Evolutionary conservation across 1,284 basidiomycete genomes (phyloP), one percentile per base, ranked within the genome.

Genomic region (Trichosporon coremiiforme): DNA sequence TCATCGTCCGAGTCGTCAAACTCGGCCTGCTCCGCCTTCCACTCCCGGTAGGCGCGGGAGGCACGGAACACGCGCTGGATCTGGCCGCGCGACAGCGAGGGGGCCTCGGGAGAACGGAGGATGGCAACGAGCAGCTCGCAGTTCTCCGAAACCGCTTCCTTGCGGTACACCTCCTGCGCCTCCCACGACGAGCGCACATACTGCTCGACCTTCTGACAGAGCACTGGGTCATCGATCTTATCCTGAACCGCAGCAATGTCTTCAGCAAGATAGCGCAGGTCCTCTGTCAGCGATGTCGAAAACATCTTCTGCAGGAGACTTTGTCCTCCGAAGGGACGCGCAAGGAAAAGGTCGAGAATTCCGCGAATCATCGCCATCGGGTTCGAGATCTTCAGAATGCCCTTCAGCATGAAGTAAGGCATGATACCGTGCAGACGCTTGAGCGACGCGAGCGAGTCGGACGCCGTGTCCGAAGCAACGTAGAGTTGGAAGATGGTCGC

Each of bases 391-490:
- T 89, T 91, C 72, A 99, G 85, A 20, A 95, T 91, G 6, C 93
- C 88, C 81, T 95, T 96, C 71, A 99, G 88, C 85, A 98, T 90
- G 79, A 98, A 94, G 84, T 99, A 99, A 2, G 96, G 96, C 94
- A 99, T 98, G 70, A 98, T 85, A 0, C 93, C 93, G 80, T 99
- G 97, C 68, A 98, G 89, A 55, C 95, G 89, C 85, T 98, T 99
- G 73, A 99, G 85, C 72, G 89, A 88, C 1, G 92, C 87, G 74
- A 98, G 91, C 12, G 90, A 91, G 75, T 97, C 92, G 3, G 95
- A 96, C 10, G 95, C 92, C 70, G 90, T 91, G 83, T 99, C 96
- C 15, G 93, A 89, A 0, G 96, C 96, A 41, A 98, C 89, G 76
- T 95, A 96, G 64, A 93, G 89, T 75, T 96, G 94, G 82, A 98